Evolutionary conservation across 176 grass and related monocot genomes (phyloP).

Genomic region (Carex littledalei): DNA sequence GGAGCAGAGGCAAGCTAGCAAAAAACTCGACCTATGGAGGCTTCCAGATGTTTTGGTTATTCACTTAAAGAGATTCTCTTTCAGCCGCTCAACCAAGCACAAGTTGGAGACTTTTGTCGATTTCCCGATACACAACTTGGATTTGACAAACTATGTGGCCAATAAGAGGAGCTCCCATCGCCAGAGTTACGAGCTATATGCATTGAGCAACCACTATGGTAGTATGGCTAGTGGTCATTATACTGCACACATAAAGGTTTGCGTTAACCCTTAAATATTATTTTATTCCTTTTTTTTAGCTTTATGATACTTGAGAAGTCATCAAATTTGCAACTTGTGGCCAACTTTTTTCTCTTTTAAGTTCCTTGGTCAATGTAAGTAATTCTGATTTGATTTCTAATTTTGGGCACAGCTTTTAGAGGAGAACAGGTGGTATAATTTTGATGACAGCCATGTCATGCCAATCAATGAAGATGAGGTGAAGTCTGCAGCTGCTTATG

Average conservation of each 20-base stretch:
- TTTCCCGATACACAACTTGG: constrained; percentile 88
- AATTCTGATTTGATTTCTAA: constrained; percentile 20
- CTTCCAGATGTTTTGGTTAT: constrained; percentile 97
- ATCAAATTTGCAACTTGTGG: not conserved
- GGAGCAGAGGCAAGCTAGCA: constrained; percentile 97
- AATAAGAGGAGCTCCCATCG: constrained; percentile 66
- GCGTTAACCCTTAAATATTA: not conserved
- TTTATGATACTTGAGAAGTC: not conserved
- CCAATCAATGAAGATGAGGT: constrained; percentile 87
- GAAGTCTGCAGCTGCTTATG: constrained; percentile 92
- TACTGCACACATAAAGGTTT: constrained; percentile 93
- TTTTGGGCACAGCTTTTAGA: constrained; percentile 66
- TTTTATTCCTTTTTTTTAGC: not conserved
- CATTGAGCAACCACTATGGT: constrained; percentile 93
- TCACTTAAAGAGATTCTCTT: constrained; percentile 97
- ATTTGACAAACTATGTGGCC: constrained; percentile 95
- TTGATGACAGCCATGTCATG: constrained; percentile 92
- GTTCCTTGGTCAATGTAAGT: not conserved
- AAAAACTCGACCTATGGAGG: constrained; percentile 98
- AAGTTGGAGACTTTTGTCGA: constrained; percentile 94
- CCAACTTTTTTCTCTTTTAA: not conserved
- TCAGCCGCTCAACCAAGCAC: constrained; percentile 88
- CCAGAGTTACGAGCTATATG: constrained; percentile 80
- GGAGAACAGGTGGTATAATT: constrained; percentile 93
- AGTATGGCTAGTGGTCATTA: constrained; percentile 99